Base-by-base conservation (phyloP, 2,329 filamentous ascomycete genomes). In the Ascochyta koolunga region DNA sequence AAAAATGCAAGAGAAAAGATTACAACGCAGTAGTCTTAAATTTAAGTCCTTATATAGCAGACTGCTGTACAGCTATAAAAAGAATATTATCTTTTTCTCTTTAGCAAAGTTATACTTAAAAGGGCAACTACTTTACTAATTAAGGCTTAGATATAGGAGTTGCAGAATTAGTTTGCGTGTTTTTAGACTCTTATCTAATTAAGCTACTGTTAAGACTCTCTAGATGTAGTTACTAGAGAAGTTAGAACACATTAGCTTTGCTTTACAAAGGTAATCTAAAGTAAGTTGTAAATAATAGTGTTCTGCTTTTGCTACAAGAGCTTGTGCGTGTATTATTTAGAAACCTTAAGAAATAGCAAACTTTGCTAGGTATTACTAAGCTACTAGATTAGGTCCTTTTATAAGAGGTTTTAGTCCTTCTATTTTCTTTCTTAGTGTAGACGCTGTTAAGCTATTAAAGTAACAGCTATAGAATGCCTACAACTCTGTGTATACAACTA, bases 201-300 rank as follows among this genome's bases (percentile, higher is more conserved):
- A 25, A 15, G n/a, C n/a, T n/a, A n/a, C n/a, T n/a, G n/a, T n/a
- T n/a, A n/a, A n/a, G n/a, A n/a, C n/a, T n/a, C n/a, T n/a, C n/a
- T n/a, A n/a, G n/a, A n/a, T n/a, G n/a, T n/a, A n/a, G n/a, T n/a
- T n/a, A n/a, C n/a, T n/a, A n/a, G n/a, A n/a, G n/a, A n/a, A n/a
- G n/a, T n/a, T n/a, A 58, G 36, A 4, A 21, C 16, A 54, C 16
- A 48, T 54, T 43, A 18, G 59, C 11, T 59, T 61, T 40, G 44
- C 52, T 42, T 57, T 61, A 13, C 16, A 9, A 33, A 61, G 44
- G 43, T 59, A 61, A 35, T 61, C 50, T 8, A 55, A 22, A 41
- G 50, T 38, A 11, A 61, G 56, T 24, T 56, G 4, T 11, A n/a
- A 53, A 44, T 49, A 19, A 33, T 43, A 52, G 3, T 46, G n/a